Evolutionary conservation across 495 filamentous ascomycete genomes (phyloP).

Genomic region (Aspergillus bertholletiae): DNA sequence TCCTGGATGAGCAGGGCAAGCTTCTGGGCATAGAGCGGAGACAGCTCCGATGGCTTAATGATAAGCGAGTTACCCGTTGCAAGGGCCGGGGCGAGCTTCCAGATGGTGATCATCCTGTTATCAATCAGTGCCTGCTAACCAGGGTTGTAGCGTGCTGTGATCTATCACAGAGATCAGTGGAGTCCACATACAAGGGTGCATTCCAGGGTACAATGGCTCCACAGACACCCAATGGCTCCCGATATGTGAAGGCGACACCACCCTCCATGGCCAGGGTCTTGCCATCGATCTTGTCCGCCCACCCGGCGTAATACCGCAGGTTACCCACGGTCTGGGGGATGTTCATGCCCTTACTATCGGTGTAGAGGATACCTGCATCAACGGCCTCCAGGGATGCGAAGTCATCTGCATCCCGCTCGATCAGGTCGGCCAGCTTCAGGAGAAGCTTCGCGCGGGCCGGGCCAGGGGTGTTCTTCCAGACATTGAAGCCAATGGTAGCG

Average conservation of each 20-base stretch:
- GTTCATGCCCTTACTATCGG: slow-evolving; percentile 18
- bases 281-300: slow-evolving; percentile 34
- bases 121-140: too few relatives aligned
- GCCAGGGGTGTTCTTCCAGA: slow-evolving; percentile 37
- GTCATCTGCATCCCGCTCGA: slow-evolving; percentile 23
- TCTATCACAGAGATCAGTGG: background rate
- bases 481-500: slow-evolving; percentile 33
- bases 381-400: slow-evolving; percentile 28
- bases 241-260: slow-evolving; percentile 25
- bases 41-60: slow-evolving; percentile 87
- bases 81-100: slow-evolving; percentile 55
- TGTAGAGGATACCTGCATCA: slow-evolving; percentile 23
- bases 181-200: slow-evolving; percentile 20
- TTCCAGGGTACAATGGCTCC: slow-evolving; percentile 38
- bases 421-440: slow-evolving; percentile 35
- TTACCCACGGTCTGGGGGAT: slow-evolving; percentile 19
- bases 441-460: slow-evolving; percentile 40
- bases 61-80: slow-evolving; percentile 63
- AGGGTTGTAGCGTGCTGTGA: too few relatives aligned
- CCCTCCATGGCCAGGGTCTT: slow-evolving; percentile 22
- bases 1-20: slow-evolving; percentile 75
- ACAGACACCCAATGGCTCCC: slow-evolving; percentile 35
- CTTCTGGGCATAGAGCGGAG: slow-evolving; percentile 85
- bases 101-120: slow-evolving; percentile 65
- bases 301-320: slow-evolving; percentile 33